Evolutionary conservation across 1,284 basidiomycete genomes (phyloP).

Genomic region (Peniophora sp.): DNA sequence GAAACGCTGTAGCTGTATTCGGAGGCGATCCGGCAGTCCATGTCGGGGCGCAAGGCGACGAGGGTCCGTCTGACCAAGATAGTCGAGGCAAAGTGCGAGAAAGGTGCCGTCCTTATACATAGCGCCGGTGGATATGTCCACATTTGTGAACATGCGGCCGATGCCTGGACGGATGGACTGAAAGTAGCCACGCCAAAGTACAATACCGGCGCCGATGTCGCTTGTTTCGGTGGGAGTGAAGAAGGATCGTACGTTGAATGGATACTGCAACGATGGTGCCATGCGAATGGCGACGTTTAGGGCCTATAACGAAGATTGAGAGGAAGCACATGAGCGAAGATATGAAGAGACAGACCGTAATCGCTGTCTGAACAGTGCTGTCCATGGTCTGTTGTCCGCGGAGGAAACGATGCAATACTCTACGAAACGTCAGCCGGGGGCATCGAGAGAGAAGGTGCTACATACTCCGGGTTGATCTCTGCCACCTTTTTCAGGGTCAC

Average conservation of each 20-base stretch:
- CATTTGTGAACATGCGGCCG: conserved; percentile 62
- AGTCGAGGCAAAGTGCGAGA: conserved; percentile 49
- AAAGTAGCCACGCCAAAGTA: conserved; percentile 71
- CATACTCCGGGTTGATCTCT: conserved; percentile 69
- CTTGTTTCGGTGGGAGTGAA: conserved; percentile 60
- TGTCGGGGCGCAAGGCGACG: conserved; percentile 32
- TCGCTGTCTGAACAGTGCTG: conserved; percentile 61
- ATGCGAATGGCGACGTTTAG: conserved; percentile 71
- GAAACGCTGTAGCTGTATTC: conserved; percentile 53
- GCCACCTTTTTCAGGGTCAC: conserved; percentile 60
- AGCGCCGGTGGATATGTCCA: conserved; percentile 69
- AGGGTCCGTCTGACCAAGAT: conserved; percentile 34
- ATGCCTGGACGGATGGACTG: conserved; percentile 67
- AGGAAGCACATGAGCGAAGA: conserved; percentile 1
- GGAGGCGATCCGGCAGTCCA: conserved; percentile 50
- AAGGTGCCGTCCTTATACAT: conserved; percentile 58
- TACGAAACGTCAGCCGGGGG: conserved; percentile 17
- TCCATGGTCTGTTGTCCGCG: conserved; percentile 62
- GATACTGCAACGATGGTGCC: conserved; percentile 62
- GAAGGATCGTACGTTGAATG: conserved; percentile 71
- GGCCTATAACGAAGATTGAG: conserved; percentile 31
- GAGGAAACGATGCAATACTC: conserved; percentile 59
- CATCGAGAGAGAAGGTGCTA: conserved; percentile 9
- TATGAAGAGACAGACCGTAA: conserved; percentile 42
- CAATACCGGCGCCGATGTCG: conserved; percentile 58